phyloP scores from a whole-genome alignment of 768 basidiomycete genomes.

The Russula compacta region DNA sequence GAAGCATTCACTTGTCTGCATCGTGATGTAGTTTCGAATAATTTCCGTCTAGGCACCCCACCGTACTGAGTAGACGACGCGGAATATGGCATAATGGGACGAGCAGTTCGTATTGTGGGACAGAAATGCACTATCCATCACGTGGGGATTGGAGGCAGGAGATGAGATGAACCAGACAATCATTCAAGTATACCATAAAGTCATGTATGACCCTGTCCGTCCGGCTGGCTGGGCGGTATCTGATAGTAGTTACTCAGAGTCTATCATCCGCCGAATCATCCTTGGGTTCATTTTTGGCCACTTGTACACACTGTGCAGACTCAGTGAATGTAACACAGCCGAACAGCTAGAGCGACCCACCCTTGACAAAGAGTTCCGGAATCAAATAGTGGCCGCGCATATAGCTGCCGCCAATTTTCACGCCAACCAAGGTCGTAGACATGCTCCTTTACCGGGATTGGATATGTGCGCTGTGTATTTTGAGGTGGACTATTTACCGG shows the following conservation, averaged over 20 bases:
- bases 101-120: not conserved
- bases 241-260: not conserved
- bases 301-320: slow-evolving; percentile 1
- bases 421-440: slow-evolving; percentile 21
- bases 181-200: not conserved
- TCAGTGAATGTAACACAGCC: not conserved
- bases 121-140: not conserved
- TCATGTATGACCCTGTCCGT: not conserved
- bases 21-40: not conserved
- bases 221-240: not conserved
- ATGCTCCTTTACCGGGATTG: slow-evolving; percentile 7
- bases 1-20: not conserved
- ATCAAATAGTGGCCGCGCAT: slow-evolving; percentile 9
- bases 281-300: slow-evolving; percentile 21
- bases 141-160: too few relatives aligned
- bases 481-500: not conserved
- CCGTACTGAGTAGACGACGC: not conserved
- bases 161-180: not conserved
- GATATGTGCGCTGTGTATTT: not conserved
- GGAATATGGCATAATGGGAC: too few relatives aligned
- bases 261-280: slow-evolving; percentile 13
- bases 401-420: slow-evolving; percentile 18
- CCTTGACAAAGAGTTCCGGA: not conserved
- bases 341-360: not conserved
- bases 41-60: not conserved